Conservation (phyloP, 441 rosid genomes). For the Rhodomyrtus psidioides region DNA sequence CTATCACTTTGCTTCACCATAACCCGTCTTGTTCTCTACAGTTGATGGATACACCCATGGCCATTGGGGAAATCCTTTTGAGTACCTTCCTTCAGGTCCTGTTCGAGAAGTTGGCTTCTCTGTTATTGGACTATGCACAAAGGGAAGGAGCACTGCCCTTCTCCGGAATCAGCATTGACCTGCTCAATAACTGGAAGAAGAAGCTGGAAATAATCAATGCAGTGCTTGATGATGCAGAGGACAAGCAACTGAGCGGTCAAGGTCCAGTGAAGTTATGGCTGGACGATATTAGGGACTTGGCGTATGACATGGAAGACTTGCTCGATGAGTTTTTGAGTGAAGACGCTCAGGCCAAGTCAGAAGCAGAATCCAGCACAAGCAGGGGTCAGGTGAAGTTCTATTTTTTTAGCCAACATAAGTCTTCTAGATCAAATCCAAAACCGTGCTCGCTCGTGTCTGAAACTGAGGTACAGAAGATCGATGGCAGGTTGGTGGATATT, state of each 20-base stretch:
- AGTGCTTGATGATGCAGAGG: background rate
- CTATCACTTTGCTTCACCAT: background rate
- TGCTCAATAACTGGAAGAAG: background rate
- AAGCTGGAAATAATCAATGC: background rate
- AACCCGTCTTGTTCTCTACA: background rate
- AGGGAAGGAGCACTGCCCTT: too few species aligned
- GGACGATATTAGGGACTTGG: accelerated
- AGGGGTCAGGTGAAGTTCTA: accelerated
- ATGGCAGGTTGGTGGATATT: background rate
- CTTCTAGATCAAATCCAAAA: too few species aligned
- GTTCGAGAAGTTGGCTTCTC: background rate
- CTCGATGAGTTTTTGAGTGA: accelerated
- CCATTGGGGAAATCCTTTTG: background rate
- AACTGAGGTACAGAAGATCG: background rate
- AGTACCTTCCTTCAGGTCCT: background rate
- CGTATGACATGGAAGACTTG: background rate
- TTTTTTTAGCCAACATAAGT: background rate
- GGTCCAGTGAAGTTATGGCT: accelerated
- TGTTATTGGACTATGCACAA: background rate
- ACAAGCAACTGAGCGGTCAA: accelerated
- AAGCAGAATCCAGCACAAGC: background rate
- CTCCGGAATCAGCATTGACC: too few species aligned
- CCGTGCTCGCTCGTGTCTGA: accelerated
- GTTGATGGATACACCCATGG: background rate
- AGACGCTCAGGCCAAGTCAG: accelerated